These are phyloP conservation scores for Botrytis medusae DNA, from an alignment of 2,329 filamentous ascomycete species.

Conservation along the genomic window DNA sequence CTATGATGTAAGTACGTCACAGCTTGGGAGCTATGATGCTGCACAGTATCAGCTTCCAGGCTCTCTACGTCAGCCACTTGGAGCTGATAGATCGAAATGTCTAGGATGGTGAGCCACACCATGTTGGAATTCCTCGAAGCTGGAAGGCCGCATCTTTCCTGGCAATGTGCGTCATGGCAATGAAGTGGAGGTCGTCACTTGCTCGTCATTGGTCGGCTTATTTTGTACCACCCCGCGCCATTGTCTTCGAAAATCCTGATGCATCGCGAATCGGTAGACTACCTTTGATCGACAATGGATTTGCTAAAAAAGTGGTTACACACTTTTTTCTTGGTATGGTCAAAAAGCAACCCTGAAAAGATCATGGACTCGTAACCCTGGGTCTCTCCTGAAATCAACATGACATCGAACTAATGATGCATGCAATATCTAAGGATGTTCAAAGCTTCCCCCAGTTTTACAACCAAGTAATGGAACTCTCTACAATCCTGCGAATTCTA, in stretches of 20 bases:
- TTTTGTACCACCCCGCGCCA: background rate
- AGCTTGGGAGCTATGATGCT: slow-evolving; percentile 14
- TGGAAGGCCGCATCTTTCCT: slow-evolving; percentile 11
- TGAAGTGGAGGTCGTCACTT: background rate
- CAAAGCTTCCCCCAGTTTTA: background rate
- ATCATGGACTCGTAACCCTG: background rate
- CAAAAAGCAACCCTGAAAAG: background rate
- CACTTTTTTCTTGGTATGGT: slow-evolving; percentile 6
- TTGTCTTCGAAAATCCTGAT: background rate
- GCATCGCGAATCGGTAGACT: background rate
- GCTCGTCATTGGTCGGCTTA: background rate
- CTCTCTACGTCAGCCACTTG: slow-evolving; percentile 20
- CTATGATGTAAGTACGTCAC: slow-evolving; percentile 19
- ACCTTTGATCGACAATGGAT: background rate
- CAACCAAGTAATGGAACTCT: background rate
- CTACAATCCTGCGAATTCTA: background rate
- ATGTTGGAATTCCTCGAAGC: slow-evolving; percentile 3
- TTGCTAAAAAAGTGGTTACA: background rate
- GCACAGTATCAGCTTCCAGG: background rate
- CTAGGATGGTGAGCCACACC: slow-evolving; percentile 9
- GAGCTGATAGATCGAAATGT: background rate
- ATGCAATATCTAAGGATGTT: background rate
- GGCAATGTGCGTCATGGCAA: slow-evolving; percentile 13
- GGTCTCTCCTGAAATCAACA: background rate
- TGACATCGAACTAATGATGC: slow-evolving; percentile 19